phyloP scores from a whole-genome alignment of 2,329 filamentous ascomycete genomes.

The Colletotrichum gigasporum region DNA sequence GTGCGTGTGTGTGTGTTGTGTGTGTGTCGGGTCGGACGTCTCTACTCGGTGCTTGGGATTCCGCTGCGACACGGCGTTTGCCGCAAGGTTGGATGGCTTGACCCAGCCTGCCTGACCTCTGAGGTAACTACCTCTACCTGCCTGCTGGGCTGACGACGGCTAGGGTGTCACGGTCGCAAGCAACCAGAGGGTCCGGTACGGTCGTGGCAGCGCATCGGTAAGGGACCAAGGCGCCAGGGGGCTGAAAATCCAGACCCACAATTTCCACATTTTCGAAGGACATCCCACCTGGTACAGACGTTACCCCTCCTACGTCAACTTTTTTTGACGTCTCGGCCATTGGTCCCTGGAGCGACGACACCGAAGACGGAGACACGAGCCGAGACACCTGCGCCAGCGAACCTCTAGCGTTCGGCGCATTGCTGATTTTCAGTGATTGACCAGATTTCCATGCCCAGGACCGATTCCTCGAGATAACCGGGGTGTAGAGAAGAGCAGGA shows the following conservation, averaged over 20 bases:
- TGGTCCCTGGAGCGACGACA: slow-evolving; percentile 5
- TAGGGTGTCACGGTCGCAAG: slow-evolving; percentile 20
- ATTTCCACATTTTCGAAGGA: background rate
- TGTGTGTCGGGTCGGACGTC: background rate
- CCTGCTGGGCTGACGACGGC: background rate
- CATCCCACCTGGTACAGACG: slow-evolving; percentile 29
- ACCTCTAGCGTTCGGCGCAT: background rate
- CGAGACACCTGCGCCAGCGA: background rate
- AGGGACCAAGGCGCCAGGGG: slow-evolving; percentile 8
- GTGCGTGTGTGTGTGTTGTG: background rate
- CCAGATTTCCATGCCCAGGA: too few species aligned
- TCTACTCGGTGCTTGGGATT: too few species aligned
- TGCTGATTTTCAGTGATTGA: background rate
- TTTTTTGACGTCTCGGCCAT: slow-evolving; percentile 11
- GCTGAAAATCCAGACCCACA: background rate
- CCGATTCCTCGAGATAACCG: background rate
- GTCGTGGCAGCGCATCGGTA: slow-evolving; percentile 27
- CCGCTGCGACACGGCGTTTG: background rate
- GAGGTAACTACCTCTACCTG: background rate
- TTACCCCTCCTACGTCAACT: slow-evolving; percentile 33
- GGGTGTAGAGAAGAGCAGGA: background rate
- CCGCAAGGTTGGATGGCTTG: background rate
- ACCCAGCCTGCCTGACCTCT: background rate
- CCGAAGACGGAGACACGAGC: background rate
- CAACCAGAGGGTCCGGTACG: slow-evolving; percentile 25